Conservation (phyloP, 371 early-diverging fungal species). For the Saksenaea oblongispora region DNA sequence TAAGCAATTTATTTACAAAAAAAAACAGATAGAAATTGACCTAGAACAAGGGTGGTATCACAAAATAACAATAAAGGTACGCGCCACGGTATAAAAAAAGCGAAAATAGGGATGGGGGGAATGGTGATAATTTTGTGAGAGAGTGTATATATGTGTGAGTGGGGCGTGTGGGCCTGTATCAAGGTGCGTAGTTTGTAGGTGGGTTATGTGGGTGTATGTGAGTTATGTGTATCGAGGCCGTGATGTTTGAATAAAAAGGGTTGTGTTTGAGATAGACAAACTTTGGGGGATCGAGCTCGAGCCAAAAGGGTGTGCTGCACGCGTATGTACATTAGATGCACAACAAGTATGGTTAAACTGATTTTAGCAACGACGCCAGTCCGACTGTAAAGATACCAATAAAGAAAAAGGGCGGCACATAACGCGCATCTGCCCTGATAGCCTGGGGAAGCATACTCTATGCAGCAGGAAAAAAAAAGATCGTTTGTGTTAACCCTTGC, state of each 20-base stretch:
- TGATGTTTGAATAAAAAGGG: slow-evolving; percentile 14
- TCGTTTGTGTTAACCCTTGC: not conserved
- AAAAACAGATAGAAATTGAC: not conserved
- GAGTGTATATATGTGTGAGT: not conserved
- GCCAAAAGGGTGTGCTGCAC: slow-evolving; percentile 11
- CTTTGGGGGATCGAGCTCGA: not conserved
- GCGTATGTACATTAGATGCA: slow-evolving; percentile 15
- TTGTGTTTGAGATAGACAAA: slow-evolving; percentile 1
- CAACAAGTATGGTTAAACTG: slow-evolving; percentile 20
- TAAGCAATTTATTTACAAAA: slow-evolving; percentile 1
- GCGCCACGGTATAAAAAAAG: not conserved
- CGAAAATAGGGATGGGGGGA: not conserved
- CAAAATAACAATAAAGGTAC: no score
- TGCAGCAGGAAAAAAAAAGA: not conserved
- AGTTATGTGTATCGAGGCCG: not conserved
- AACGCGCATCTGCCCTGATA: slow-evolving; percentile 46
- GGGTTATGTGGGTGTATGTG: not conserved
- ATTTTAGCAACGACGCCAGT: slow-evolving; percentile 40
- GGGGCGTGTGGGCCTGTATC: no score
- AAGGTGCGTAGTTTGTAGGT: no score
- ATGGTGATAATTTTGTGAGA: not conserved
- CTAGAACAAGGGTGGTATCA: not conserved
- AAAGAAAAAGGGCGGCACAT: slow-evolving; percentile 59
- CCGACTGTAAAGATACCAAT: slow-evolving; percentile 59
- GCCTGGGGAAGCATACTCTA: slow-evolving; percentile 60